Evolutionary conservation across 306 rosid genomes (phyloP).

Genomic region (Prunus mira): DNA sequence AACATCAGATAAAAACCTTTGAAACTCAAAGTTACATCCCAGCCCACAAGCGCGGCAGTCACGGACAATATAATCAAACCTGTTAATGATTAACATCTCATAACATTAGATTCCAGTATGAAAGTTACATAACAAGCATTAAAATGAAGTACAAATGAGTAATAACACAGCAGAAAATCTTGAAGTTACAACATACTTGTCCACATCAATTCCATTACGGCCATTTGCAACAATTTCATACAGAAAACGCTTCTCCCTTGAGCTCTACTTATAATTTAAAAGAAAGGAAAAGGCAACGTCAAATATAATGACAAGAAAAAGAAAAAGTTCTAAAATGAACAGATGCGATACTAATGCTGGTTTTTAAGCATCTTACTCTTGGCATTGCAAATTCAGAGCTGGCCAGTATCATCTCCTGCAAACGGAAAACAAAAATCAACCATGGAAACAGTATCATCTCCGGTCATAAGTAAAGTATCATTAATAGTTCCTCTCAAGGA

Average conservation of each 20-base stretch:
- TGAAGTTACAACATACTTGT: slow-evolving; percentile 57
- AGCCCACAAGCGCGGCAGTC: slow-evolving; percentile 92
- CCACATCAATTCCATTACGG: slow-evolving; percentile 96
- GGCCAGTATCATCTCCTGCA: slow-evolving; percentile 90
- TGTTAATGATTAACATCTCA: slow-evolving; percentile 36
- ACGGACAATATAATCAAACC: slow-evolving; percentile 92
- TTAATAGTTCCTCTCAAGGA: neutral
- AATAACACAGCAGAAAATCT: neutral
- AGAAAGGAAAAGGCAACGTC: neutral
- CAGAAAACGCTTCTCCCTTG: slow-evolving; percentile 73
- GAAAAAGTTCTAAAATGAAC: neutral
- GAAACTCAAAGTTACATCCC: slow-evolving; percentile 84
- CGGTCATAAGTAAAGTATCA: neutral
- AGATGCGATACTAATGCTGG: neutral
- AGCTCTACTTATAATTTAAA: slow-evolving; percentile 37
- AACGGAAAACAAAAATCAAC: slow-evolving; percentile 13
- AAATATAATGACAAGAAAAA: neutral
- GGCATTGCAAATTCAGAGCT: slow-evolving; percentile 69
- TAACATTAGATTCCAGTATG: slow-evolving; percentile 11
- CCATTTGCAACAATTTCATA: slow-evolving; percentile 99
- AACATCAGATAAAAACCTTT: slow-evolving; percentile 44
- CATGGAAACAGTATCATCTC: slow-evolving; percentile 14
- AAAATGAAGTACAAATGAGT: slow-evolving; percentile 7
- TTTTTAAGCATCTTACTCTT: slow-evolving; percentile 39
- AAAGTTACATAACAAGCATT: slow-evolving; percentile 9